A percentile compares a stretch with the other conserved stretches of the same genome.
Conservation (phyloP, 495 filamentous ascomycete genomes). For the Cryomyces minteri region DNA sequence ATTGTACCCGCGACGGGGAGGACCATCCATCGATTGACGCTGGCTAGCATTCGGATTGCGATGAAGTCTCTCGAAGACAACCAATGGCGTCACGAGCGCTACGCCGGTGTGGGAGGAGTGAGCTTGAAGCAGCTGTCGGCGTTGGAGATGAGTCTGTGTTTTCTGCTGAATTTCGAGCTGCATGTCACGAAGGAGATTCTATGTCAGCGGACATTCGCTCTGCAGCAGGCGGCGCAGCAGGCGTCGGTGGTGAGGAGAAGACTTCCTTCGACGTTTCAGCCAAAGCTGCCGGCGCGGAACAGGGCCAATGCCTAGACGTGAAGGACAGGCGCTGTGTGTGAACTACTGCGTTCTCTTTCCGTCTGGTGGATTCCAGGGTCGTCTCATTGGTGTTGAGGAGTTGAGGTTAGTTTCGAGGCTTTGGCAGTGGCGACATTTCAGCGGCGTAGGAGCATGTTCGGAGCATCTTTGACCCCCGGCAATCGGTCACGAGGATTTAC, state of each 20-base stretch:
- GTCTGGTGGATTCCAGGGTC: too few species aligned
- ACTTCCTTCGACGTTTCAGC: constrained; percentile 5
- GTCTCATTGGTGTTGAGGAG: too few species aligned
- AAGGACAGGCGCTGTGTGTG: too few species aligned
- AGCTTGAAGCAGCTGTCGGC: constrained; percentile 57
- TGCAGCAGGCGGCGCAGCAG: constrained; percentile 12
- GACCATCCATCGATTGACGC: constrained; percentile 73
- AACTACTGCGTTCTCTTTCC: too few species aligned
- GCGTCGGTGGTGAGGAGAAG: constrained; percentile 4
- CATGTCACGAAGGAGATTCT: constrained; percentile 9
- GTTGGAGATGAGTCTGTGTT: constrained; percentile 55
- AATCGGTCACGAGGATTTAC: too few species aligned
- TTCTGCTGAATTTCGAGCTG: constrained; percentile 20
- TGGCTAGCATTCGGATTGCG: constrained; percentile 69
- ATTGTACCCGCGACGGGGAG: constrained; percentile 49
- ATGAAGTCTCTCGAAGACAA: constrained; percentile 89
- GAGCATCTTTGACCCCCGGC: too few species aligned
- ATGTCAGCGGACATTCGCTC: constrained; percentile 1
- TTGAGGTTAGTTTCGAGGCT: too few species aligned
- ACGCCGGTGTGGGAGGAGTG: constrained; percentile 82
- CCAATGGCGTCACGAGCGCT: constrained; percentile 62
- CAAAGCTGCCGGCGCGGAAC: not conserved
- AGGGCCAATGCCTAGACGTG: too few species aligned
- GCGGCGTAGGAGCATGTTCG: too few species aligned
- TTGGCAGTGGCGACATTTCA: too few species aligned